phyloP scores from a whole-genome alignment of 768 basidiomycete genomes.

The Rhodotorula paludigena region DNA sequence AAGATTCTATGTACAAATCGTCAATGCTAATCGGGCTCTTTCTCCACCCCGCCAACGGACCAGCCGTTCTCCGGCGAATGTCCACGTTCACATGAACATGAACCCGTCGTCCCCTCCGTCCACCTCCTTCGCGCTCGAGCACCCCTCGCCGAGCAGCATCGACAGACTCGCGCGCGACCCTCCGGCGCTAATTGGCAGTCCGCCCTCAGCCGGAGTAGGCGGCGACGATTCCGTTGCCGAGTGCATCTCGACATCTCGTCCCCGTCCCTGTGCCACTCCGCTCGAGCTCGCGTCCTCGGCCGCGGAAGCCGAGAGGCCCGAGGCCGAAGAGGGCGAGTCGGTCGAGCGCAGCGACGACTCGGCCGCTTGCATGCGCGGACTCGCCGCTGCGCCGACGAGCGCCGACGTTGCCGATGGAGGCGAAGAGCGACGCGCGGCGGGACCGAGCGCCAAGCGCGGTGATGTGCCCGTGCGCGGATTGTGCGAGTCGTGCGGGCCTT shows the following conservation, averaged over 20 bases:
- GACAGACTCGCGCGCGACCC: conserved; percentile 20
- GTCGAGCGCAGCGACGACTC: neutral
- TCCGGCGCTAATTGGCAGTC: no score
- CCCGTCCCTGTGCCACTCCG: no score
- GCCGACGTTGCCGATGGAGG: neutral
- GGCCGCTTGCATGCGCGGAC: neutral
- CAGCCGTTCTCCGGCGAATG: no score
- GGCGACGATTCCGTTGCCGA: no score
- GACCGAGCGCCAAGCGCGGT: neutral
- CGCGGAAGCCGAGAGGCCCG: no score
- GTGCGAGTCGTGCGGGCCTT: no score
- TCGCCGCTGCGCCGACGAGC: neutral
- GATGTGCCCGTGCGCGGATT: neutral
- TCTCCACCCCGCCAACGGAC: no score
- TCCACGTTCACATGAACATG: conserved; percentile 5
- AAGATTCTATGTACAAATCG: no score
- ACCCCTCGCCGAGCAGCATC: conserved; percentile 26
- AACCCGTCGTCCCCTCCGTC: neutral
- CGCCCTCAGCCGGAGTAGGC: neutral
- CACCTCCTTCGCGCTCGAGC: neutral
- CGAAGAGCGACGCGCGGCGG: no score
- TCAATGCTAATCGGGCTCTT: no score
- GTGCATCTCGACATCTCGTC: no score
- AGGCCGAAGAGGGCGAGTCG: neutral
- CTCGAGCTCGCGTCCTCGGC: no score